These are phyloP conservation scores for Fistulinella prunicolor DNA, from an alignment of 768 basidiomycete species.

Conservation along the genomic window DNA sequence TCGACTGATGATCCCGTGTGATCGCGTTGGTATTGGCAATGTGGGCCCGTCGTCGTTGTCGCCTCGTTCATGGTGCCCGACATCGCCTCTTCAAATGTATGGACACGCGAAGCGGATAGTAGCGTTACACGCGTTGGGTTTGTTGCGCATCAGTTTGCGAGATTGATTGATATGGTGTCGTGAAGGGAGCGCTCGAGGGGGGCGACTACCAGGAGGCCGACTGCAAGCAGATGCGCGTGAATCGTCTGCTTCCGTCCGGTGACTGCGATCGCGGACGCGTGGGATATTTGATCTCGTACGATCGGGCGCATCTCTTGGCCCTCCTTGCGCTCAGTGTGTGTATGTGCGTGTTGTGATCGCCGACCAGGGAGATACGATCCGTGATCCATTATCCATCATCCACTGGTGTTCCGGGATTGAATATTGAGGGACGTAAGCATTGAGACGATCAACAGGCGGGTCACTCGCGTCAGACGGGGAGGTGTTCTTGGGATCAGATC, in stretches of 20 bases:
- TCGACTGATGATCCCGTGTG: too few relatives aligned
- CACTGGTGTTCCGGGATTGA: not conserved
- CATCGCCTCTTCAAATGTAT: too few relatives aligned
- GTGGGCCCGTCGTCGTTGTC: too few relatives aligned
- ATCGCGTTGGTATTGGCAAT: too few relatives aligned
- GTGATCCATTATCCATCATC: not conserved
- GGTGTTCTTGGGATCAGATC: not conserved
- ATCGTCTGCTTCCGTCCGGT: not conserved
- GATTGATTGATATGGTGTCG: too few relatives aligned
- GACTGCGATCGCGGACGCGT: not conserved
- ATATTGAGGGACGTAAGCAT: constrained; percentile 15
- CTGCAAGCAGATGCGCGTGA: not conserved
- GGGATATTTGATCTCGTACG: not conserved
- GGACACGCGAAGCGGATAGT: too few relatives aligned
- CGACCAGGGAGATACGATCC: constrained; percentile 5
- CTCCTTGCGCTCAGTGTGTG: not conserved
- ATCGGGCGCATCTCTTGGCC: not conserved
- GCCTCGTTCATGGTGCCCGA: too few relatives aligned
- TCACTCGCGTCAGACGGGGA: constrained; percentile 1
- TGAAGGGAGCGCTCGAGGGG: not conserved
- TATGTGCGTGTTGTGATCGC: constrained; percentile 20
- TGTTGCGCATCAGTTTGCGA: too few relatives aligned
- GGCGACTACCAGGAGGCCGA: not conserved
- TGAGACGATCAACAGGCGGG: constrained; percentile 3
- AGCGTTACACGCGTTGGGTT: too few relatives aligned